Evolutionary conservation across 2,329 filamentous ascomycete species (phyloP), one percentile per base, ranked within the genome.

Genomic region (Clonostachys chloroleuca): DNA sequence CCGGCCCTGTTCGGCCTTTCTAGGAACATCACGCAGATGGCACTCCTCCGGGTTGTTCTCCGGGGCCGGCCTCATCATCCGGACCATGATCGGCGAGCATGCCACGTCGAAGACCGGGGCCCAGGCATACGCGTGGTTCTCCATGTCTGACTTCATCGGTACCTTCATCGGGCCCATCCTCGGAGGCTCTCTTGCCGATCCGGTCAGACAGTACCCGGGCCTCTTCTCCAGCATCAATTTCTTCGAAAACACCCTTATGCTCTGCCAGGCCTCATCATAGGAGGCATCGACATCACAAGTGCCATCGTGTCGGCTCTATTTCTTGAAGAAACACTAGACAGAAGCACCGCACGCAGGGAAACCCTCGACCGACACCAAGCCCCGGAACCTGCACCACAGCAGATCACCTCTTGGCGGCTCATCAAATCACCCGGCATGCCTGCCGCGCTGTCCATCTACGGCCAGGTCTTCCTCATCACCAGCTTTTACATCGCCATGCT

Each of bases 1-100:
- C 63, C 2, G 65, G 59, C 10, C 42, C 67, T 8, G 65, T 92
- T 92, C 59, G 88, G 88, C 1, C 68, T 89, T 51, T 81, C 84
- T 30, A 76, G 65, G 47, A 75, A 73, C 2, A 74, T 92, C 33
- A 77, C 75, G 74, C 83, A 91, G 66, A 90, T 91, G 75, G 72
- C 90, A 6, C 39, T 87, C 9, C 17, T 85, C 84, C 2, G 88
- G 88, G 2, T 64, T 86, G 3, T 90, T 91, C 56, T 83, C 84
- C 1, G 88, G 87, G 0, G 87, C 83, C 14, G 75, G 89, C 44
- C 81, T 91, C 39, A 88, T 87, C 4, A 80, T 92, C 50, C 75
- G 89, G 18, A 83, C 87, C 1, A 92, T 92, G 86, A 75, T 92
- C 46, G 78, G 80, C 35, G 88, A 92, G 64, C 55, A 85, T 83